Evolutionary conservation across 148 eudicot genomes (phyloP), one percentile per base, ranked within the genome.

Genomic region (Chenopodium suecicum): DNA sequence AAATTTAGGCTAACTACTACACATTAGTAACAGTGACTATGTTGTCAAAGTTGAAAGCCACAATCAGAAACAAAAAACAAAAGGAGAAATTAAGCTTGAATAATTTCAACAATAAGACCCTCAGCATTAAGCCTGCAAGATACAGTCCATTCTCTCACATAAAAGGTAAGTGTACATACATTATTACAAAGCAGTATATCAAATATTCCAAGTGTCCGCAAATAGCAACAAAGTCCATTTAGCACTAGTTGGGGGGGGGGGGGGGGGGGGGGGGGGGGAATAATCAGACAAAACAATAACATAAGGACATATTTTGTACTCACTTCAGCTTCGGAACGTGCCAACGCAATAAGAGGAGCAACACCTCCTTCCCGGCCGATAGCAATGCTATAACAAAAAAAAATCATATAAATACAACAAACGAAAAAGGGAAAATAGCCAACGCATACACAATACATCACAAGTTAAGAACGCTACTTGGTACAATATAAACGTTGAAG

Each of bases 301-400:
- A 84, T 47, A 54, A 70, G 84, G 19, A 41, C 34, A 44, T 65
- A 84, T 65, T 5, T 60, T 64, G 46, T 74, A 90, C 92, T 89
- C 87, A 95, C 98, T 88, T 90, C 97, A 75, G 89, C 82, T 65
- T 88, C 90, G 44, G 98, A 95, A 52, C 89, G 87, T 63, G 99
- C 97, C 84, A 95, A 82, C 76, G 91, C 89, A 82, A 94, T 92
- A 63, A 95, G 93, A 85, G 99, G 95, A 37, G 94, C 92, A 79
- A 95, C 91, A 81, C 99, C 99, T 79, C 99, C 99, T 90, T 92
- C 97, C 77, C 88, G 91, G 75, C 99, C 99, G 78, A 95, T 95
- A 73, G 99, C 98, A 91, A 95, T 94, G 78, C 99, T 95, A 80
- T 72, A 64, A 82, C 75, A 83, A 63, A 80, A 83, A 76, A 78